These are phyloP conservation scores for Dacryopinax spathularia DNA, from an alignment of 768 basidiomycete genomes.

Conservation along the genomic window DNA sequence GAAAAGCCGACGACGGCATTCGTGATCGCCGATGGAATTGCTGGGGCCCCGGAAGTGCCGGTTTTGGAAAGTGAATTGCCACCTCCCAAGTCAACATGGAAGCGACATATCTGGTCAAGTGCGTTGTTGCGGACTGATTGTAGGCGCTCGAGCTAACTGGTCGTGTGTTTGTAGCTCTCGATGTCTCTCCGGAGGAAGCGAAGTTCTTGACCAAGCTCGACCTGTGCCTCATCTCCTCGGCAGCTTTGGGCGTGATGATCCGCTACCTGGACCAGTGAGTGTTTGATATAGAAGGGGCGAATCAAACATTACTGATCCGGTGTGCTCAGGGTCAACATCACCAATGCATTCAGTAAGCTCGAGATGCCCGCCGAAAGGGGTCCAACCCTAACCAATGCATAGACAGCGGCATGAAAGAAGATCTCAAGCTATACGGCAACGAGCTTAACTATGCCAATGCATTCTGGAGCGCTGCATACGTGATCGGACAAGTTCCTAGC, in stretches of 20 bases:
- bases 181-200: slow-evolving; percentile 14
- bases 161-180: slow-evolving; percentile 6
- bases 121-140: not conserved
- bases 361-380: not conserved
- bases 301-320: too few species aligned
- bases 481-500: slow-evolving; percentile 17
- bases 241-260: slow-evolving; percentile 17
- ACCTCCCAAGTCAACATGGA: slow-evolving; percentile 12
- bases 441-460: slow-evolving; percentile 36
- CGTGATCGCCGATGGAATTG: not conserved
- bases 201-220: slow-evolving; percentile 16
- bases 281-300: too few species aligned
- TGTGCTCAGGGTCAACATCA: slow-evolving; percentile 18
- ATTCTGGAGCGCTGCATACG: slow-evolving; percentile 17
- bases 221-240: slow-evolving; percentile 15
- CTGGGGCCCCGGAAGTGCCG: not conserved
- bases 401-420: slow-evolving; percentile 71
- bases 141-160: too few species aligned
- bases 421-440: slow-evolving; percentile 47
- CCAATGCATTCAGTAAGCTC: slow-evolving; percentile 19
- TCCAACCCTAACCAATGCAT: slow-evolving; percentile 41
- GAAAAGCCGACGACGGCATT: not conserved
- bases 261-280: slow-evolving; percentile 18
- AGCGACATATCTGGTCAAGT: slow-evolving; percentile 16
- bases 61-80: not conserved